Evolutionary conservation across 176 grass and related monocot species (phyloP), one percentile per base, ranked within the genome.

Genomic region (Luzula sylvatica): DNA sequence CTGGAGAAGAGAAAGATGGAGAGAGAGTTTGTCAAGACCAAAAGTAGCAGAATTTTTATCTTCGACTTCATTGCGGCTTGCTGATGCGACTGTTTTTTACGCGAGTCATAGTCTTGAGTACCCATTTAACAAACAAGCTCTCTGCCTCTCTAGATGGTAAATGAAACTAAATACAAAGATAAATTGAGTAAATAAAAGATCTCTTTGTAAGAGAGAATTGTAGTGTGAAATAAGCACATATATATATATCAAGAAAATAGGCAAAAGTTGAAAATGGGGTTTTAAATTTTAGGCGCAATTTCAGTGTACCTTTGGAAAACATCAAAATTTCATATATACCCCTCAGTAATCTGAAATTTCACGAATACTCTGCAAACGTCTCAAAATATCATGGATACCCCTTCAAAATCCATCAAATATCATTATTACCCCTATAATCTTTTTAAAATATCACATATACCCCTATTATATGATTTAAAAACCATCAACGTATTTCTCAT

Each of bases 61-160:
- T 68, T 75, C 15, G 72, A 44, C 52, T 20, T 58, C 12, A 30
- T 20, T 0, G 28, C 54, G 3, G 17, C 26, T 15, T 71, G 21
- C 58, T 48, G 56, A 47, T 42, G 49, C 2, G 29, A 49, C 1
- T 20, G 62, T 50, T 67, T 61, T 68, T 69, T 81, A 11, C 17
- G 53, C 0, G 40, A 49, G 59, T 82, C 50, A 20, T 82, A 75
- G 55, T 86, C 67, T 52, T 61, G 50, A 53, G 67, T 77, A 20
- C 77, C 62, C 82, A 87, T 87, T 65, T n/a, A n/a, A n/a, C n/a
- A n/a, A n/a, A n/a, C n/a, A n/a, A n/a, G 43, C 13, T 69, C 18
- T 46, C 26, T 49, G 18, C 45, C 2, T 49, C 40, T 49, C 4
- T 50, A 13, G 7, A 23, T 25, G 50, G n/a, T 35, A 35, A 35